A percentile compares a stretch with the other conserved stretches of the same genome.
These are phyloP conservation scores for Cystobasidiaceae sp. DNA, from an alignment of 1,284 basidiomycete species.

Conservation along the genomic window DNA sequence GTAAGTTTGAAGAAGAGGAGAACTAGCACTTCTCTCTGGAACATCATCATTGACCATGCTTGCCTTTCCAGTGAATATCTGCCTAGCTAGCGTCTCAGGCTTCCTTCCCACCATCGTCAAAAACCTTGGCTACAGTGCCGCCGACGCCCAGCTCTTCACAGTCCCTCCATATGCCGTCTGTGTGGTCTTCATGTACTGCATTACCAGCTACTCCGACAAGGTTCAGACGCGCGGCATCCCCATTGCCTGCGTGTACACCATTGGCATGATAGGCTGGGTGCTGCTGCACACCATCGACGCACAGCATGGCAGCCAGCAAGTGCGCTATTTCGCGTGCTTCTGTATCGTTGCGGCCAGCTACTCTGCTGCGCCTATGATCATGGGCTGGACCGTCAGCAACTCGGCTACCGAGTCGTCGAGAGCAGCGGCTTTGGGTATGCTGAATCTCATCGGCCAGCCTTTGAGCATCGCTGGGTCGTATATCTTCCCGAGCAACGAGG, in stretches of 20 bases:
- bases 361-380: conserved; percentile 38
- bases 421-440: conserved; percentile 50
- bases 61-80: conserved; percentile 58
- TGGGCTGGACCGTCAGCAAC: conserved; percentile 39
- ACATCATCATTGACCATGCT: neutral
- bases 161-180: conserved; percentile 58
- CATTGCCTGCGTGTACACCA: conserved; percentile 45
- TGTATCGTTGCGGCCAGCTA: conserved; percentile 47
- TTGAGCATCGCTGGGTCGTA: conserved; percentile 50
- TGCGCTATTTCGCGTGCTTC: conserved; percentile 49
- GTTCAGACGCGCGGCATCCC: neutral
- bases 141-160: conserved; percentile 58
- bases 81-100: conserved; percentile 56
- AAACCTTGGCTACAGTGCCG: conserved; percentile 51
- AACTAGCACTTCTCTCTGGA: no score
- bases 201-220: neutral
- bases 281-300: conserved; percentile 45
- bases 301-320: conserved; percentile 40
- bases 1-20: no score
- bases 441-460: conserved; percentile 46
- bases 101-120: conserved; percentile 64
- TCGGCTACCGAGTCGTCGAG: conserved; percentile 47
- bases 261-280: conserved; percentile 50
- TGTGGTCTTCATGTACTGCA: conserved; percentile 1
- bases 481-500: conserved; percentile 48